Evolutionary conservation across 352 stramenopile species (phyloP).

Genomic region (Globisporangium spiculum): DNA sequence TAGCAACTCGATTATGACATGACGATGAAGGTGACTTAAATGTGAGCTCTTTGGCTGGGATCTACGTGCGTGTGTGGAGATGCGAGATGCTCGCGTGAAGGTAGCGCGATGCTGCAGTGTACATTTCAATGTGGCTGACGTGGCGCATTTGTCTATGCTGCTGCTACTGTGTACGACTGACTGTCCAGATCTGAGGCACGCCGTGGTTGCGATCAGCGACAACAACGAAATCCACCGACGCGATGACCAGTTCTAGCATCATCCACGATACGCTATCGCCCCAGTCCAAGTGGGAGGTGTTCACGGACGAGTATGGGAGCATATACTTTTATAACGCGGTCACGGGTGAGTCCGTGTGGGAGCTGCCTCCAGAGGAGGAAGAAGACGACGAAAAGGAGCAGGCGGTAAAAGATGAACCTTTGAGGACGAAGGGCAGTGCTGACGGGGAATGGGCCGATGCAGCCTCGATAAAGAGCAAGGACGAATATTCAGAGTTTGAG

Average conservation of each 20-base stretch:
- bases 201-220: not conserved
- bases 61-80: not conserved
- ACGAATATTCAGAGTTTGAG: constrained; percentile 29
- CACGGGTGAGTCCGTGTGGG: constrained; percentile 69
- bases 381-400: constrained; percentile 13
- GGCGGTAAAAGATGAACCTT: not conserved
- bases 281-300: constrained; percentile 50
- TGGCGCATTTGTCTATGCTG: not conserved
- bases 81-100: not conserved
- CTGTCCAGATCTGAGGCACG: not conserved
- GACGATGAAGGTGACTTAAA: not conserved
- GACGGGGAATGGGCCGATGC: not conserved
- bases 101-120: not conserved
- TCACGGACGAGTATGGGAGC: constrained; percentile 60
- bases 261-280: not conserved
- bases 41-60: not conserved
- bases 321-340: constrained; percentile 75
- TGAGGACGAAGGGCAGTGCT: not conserved
- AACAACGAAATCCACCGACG: not conserved
- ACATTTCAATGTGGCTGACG: not conserved
- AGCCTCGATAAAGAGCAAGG: constrained; percentile 1
- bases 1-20: not conserved
- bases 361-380: constrained; percentile 43
- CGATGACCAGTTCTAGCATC: not conserved
- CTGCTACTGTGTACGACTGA: not conserved